Conservation (phyloP, 805 yeast species). For the Lachancea mirantina region DNA sequence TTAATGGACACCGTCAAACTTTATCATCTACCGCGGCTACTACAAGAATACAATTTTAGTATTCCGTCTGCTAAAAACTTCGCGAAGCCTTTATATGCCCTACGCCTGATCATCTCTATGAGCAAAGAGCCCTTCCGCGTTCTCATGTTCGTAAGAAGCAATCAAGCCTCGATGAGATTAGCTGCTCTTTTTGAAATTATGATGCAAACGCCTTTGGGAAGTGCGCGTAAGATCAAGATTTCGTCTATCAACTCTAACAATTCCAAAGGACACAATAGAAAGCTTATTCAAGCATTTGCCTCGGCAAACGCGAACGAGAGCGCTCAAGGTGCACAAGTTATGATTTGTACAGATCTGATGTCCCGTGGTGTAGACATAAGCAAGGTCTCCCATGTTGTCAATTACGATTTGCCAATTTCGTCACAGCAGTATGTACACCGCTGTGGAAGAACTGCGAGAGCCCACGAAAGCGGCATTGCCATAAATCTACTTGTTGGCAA, state of each 20-base stretch:
- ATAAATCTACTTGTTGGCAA: conserved; percentile 66
- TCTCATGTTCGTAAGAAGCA: conserved; percentile 35
- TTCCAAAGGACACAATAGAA: conserved; percentile 45
- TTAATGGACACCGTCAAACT: conserved; percentile 62
- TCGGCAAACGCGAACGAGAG: conserved; percentile 33
- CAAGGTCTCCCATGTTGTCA: conserved; percentile 65
- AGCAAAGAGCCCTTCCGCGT: conserved; percentile 3
- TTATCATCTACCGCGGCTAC: conserved; percentile 51
- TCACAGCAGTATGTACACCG: conserved; percentile 91
- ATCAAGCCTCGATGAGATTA: conserved; percentile 81
- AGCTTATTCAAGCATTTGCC: conserved; percentile 54
- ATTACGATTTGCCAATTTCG: conserved; percentile 85
- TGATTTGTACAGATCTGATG: conserved; percentile 81
- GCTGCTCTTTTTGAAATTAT: conserved; percentile 40
- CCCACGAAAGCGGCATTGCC: conserved; percentile 70
- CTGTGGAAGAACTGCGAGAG: conserved; percentile 96
- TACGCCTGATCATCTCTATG: conserved; percentile 43
- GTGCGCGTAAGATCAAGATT: conserved; percentile 17
- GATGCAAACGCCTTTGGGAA: conserved; percentile 4
- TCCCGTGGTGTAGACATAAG: conserved; percentile 91
- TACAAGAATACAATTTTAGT: conserved; percentile 38
- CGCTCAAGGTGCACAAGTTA: conserved; percentile 25
- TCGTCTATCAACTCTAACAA: conserved; percentile 53
- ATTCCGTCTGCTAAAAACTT: conserved; percentile 35
- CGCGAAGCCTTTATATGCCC: conserved; percentile 68